These are phyloP conservation scores for Russula vinacea DNA, from an alignment of 768 basidiomycete species.

Conservation along the genomic window DNA sequence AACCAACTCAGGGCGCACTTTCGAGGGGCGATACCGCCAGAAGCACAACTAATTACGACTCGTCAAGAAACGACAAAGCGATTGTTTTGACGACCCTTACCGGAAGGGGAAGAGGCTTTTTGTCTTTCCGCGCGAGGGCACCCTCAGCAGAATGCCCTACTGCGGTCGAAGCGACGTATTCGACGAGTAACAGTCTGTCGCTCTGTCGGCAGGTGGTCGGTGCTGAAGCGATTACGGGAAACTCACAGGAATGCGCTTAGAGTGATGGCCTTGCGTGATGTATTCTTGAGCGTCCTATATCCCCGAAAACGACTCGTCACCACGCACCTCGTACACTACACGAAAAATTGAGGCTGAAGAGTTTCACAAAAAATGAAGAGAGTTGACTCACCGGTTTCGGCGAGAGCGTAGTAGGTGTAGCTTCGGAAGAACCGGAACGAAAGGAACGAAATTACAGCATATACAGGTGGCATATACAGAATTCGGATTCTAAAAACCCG, in stretches of 20 bases:
- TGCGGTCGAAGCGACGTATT: conserved; percentile 75
- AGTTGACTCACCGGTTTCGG: conserved; percentile 45
- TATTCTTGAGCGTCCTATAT: not conserved
- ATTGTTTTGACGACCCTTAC: conserved; percentile 39
- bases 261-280: conserved; percentile 57
- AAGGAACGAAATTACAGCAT: conserved; percentile 79
- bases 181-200: conserved; percentile 69
- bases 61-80: not conserved
- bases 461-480: conserved; percentile 80
- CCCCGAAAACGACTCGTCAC: conserved; percentile 1
- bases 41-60: conserved; percentile 59
- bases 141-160: conserved; percentile 57
- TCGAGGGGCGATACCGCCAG: conserved; percentile 79
- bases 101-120: conserved; percentile 65
- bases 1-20: conserved; percentile 41
- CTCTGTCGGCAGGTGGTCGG: not conserved
- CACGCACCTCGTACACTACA: conserved; percentile 62
- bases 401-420: conserved; percentile 62
- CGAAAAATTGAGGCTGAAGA: conserved; percentile 34
- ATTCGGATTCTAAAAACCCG: conserved; percentile 56
- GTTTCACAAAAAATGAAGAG: conserved; percentile 31
- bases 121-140: conserved; percentile 78
- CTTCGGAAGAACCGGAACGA: conserved; percentile 80
- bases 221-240: not conserved
- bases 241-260: conserved; percentile 83